phyloP scores from a whole-genome alignment of 371 early-diverging fungal species.

The Coelomomyces lativittatus region DNA sequence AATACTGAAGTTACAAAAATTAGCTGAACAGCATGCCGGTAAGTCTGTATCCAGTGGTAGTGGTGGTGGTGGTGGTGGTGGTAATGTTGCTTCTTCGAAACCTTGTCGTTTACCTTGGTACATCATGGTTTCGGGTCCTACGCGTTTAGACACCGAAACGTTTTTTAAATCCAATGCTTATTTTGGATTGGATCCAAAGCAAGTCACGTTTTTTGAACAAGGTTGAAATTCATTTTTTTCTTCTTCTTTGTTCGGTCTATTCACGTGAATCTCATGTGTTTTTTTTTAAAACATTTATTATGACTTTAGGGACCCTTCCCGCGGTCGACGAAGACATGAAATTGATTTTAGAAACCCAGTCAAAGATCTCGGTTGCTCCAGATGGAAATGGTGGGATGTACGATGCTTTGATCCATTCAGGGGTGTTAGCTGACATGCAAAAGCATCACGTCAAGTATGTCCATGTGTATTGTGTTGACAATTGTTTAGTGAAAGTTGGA shows the following conservation, averaged over 20 bases:
- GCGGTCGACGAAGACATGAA: constrained; percentile 64
- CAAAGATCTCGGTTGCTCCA: constrained; percentile 57
- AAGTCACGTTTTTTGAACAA: constrained; percentile 76
- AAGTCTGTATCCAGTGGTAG: too few species aligned
- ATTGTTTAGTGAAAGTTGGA: constrained; percentile 78
- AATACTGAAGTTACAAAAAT: constrained; percentile 57
- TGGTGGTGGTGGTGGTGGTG: not conserved
- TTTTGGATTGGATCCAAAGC: constrained; percentile 60
- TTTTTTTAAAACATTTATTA: not conserved
- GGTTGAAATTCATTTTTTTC: constrained; percentile 10
- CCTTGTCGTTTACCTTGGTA: constrained; percentile 64
- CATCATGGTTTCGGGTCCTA: constrained; percentile 88
- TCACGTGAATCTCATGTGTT: too few species aligned
- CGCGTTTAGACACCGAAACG: constrained; percentile 51
- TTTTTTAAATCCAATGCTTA: constrained; percentile 55
- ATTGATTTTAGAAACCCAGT: constrained; percentile 64
- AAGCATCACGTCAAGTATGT: constrained; percentile 59
- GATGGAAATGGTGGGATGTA: constrained; percentile 83
- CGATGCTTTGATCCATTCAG: constrained; percentile 56
- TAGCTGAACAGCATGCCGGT: constrained; percentile 29
- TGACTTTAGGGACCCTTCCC: constrained; percentile 50
- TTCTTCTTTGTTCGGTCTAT: not conserved
- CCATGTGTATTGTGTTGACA: constrained; percentile 88
- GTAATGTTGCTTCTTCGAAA: constrained; percentile 9
- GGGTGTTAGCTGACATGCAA: constrained; percentile 54